Conservation (phyloP, 1,284 basidiomycete genomes). For the Veloboletus limbatus region DNA sequence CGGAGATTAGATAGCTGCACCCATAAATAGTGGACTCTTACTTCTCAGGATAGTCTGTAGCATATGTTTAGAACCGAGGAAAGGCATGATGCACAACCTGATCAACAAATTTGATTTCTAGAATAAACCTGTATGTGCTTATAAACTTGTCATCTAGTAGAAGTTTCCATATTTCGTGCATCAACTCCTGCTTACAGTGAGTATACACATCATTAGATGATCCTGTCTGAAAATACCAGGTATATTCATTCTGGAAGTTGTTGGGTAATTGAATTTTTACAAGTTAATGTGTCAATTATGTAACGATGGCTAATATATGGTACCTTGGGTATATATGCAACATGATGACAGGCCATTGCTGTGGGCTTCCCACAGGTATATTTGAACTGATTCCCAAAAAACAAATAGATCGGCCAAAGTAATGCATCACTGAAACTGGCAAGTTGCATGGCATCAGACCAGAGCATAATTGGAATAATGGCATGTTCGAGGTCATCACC, state of each 20-base stretch:
- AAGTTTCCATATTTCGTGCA: background rate
- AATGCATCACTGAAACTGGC: too few species aligned
- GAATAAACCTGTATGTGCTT: background rate
- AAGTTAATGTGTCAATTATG: too few species aligned
- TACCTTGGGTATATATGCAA: background rate
- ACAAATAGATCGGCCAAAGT: too few species aligned
- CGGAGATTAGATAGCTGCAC: too few species aligned
- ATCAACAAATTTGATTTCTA: background rate
- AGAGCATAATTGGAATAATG: background rate
- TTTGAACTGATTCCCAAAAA: too few species aligned
- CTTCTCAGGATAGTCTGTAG: conserved; percentile 1
- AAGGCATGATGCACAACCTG: background rate
- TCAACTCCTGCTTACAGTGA: background rate
- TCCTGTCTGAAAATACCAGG: too few species aligned
- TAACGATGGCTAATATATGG: too few species aligned
- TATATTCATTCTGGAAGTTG: too few species aligned
- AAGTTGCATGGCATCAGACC: too few species aligned
- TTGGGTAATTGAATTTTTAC: too few species aligned
- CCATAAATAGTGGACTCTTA: too few species aligned
- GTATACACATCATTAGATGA: conserved; percentile 26
- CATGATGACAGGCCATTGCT: background rate
- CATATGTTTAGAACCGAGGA: background rate
- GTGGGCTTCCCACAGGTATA: too few species aligned
- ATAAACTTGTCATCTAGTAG: background rate
- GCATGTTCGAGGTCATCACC: background rate